Evolutionary conservation across 1,284 basidiomycete species (phyloP), one percentile per base, ranked within the genome.

Genomic region (Boletus chippewaensis): DNA sequence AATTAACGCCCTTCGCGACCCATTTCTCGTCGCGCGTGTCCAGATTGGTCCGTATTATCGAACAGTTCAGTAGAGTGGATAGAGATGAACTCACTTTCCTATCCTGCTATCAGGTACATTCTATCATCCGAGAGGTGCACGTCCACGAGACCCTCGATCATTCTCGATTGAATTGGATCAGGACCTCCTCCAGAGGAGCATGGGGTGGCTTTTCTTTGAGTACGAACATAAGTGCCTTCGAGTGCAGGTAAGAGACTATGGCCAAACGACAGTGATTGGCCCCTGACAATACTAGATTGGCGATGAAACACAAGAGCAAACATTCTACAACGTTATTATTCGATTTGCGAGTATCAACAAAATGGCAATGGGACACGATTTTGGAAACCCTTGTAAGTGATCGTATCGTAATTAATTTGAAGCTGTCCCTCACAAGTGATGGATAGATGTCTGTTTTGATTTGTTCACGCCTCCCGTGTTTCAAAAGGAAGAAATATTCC

Each of bases 81-180:
- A 40, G 20, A 35, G n/a, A 16, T n/a, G 8, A 35, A 9, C n/a
- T 35, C n/a, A 35, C n/a, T 35, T 35, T n/a, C 34, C n/a, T 9
- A 26, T 26, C 26, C 26, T 26, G 36, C 24, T 35, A 35, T n/a
- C 40, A 65, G 64, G 67, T 16, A 57, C 48, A 68, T 67, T 72
- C 63, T 59, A 66, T 54, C 53, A 59, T 31, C 50, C 59, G 16
- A 58, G 52, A 32, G 62, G 62, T 28, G 65, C 68, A 34, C 62
- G 60, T 9, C 69, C 64, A 22, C 68, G 65, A 28, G 60, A 61
- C 15, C 70, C 74, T 18, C 75, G 83, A 5, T 70, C 73, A 8
- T 88, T 83, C 61, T 86, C 83, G 0, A 70, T 78, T 8, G 85
- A 88, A 67, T 87, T 77, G 77, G 71, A 75, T 45, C 60, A 68